Conservation (phyloP, 108 stramenopile species). For the Nitzschia sp. region DNA sequence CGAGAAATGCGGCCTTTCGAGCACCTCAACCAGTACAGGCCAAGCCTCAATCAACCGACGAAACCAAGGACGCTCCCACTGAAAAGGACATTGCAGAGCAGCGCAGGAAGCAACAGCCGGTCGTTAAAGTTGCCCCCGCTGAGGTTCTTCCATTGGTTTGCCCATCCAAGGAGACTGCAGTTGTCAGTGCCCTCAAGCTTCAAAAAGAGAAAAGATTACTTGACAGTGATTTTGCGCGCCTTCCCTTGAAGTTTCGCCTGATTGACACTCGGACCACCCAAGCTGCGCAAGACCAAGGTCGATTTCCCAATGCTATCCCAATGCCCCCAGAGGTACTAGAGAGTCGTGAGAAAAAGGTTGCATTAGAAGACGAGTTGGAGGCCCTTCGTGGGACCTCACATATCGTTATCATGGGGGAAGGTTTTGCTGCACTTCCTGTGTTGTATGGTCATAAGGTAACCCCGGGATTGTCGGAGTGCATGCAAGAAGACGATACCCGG, state of each 20-base stretch:
- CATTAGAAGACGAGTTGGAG: constrained; percentile 76
- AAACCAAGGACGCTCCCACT: constrained; percentile 11
- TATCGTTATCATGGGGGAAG: constrained; percentile 78
- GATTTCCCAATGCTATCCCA: constrained; percentile 71
- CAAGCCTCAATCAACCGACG: neutral
- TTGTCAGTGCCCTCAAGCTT: constrained; percentile 18
- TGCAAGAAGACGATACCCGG: constrained; percentile 68
- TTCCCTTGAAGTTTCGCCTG: constrained; percentile 66
- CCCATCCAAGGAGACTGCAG: constrained; percentile 46
- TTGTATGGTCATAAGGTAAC: constrained; percentile 73
- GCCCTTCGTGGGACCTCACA: constrained; percentile 74
- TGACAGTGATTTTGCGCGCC: constrained; percentile 10
- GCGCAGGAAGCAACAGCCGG: constrained; percentile 36
- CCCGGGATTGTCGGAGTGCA: constrained; percentile 41
- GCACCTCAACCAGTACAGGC: neutral
- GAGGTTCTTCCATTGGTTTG: constrained; percentile 79
- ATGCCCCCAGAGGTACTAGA: constrained; percentile 64
- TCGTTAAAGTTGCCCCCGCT: constrained; percentile 56
- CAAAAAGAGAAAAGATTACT: constrained; percentile 19
- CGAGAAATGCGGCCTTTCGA: constrained; percentile 42
- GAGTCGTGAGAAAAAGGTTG: constrained; percentile 62
- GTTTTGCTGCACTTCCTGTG: constrained; percentile 68
- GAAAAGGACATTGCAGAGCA: constrained; percentile 1
- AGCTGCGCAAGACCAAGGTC: constrained; percentile 64
- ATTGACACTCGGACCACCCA: constrained; percentile 75